Evolutionary conservation across 2,329 filamentous ascomycete genomes (phyloP).

Genomic region (Fusarium armeniacum): DNA sequence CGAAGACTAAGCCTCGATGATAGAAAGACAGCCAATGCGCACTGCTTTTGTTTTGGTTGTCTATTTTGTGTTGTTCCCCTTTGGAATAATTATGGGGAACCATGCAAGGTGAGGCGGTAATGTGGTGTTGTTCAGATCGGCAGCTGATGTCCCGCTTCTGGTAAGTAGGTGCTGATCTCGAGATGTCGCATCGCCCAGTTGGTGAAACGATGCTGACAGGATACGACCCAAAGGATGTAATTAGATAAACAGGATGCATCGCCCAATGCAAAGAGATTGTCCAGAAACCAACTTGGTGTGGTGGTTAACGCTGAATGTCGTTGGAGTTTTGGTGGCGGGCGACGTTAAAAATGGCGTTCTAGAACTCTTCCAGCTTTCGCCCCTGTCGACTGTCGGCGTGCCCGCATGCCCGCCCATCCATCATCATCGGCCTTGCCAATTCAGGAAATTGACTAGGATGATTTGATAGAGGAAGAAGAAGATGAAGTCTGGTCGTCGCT

Average conservation of each 20-base stretch:
- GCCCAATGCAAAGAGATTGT: slow-evolving; percentile 18
- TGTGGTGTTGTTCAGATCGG: slow-evolving; percentile 34
- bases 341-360: slow-evolving; percentile 31
- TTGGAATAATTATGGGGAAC: slow-evolving; percentile 19
- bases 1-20: slow-evolving; percentile 18
- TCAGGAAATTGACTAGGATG: slow-evolving; percentile 41
- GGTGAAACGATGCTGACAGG: slow-evolving; percentile 21
- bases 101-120: slow-evolving; percentile 8
- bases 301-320: slow-evolving; percentile 9
- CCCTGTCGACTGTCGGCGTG: slow-evolving; percentile 31
- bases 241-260: slow-evolving; percentile 18
- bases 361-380: slow-evolving; percentile 38
- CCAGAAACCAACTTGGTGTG: slow-evolving; percentile 23
- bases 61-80: slow-evolving; percentile 24
- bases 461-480: slow-evolving; percentile 42
- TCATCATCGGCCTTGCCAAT: slow-evolving; percentile 38
- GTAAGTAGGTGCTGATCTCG: slow-evolving; percentile 29
- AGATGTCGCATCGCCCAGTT: slow-evolving; percentile 27
- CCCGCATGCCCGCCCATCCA: slow-evolving; percentile 43
- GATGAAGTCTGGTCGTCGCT: slow-evolving; percentile 44
- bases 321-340: slow-evolving; percentile 21
- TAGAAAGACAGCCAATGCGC: slow-evolving; percentile 43
- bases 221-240: slow-evolving; percentile 18
- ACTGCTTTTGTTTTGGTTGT: slow-evolving; percentile 47
- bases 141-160: slow-evolving; percentile 33